Evolutionary conservation across 164 flowering plant species (phyloP), one percentile per base, ranked within the genome.

Genomic region (Umbilicus rupestris): DNA sequence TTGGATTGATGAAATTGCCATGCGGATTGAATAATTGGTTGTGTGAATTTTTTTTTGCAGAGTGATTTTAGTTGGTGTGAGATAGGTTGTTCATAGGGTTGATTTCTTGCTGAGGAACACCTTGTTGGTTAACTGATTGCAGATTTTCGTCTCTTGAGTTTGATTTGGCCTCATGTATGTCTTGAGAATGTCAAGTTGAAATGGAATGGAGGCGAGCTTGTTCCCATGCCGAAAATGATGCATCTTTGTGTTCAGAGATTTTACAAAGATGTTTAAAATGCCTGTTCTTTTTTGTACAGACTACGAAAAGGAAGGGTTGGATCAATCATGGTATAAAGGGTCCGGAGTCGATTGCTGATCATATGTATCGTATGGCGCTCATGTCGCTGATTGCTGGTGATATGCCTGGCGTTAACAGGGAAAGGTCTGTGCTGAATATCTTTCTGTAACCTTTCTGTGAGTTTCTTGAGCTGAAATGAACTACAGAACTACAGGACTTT

Each of bases 271-370:
- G 14, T 39, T 12, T n/a, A 17, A n/a, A 60, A 37, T 19, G 41
- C 26, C 11, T 57, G 69, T 37, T n/a, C n/a, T 72, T 62, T 62
- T 45, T 71, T 44, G 63, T 60, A 65, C 68, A 92, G 98, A 86
- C 94, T 15, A 89, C 97, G 15, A 93, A 93, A 66, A 83, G 98
- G 75, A 89, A 83, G 74, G 98, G 97, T 57, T 94, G 98, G 98
- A 70, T 94, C 71, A 91, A 91, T 78, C 91, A 91, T 75, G 93
- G 88, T 44, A 89, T 94, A 70, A 78, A 91, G 73, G 88, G 91
- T 63, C 87, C 98, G 63, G 98, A 94, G 74, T 94, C 98, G 44
- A 85, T 94, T 77, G 97, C 96, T 50, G 98, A 91, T 74, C 98
- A 94, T 76, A 89, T 89, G 97, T 94, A 94, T 66, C 97, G 89